Evolutionary conservation across 2,329 filamentous ascomycete genomes (phyloP), one percentile per base, ranked within the genome.

Genomic region (Fusarium bulbicola): DNA sequence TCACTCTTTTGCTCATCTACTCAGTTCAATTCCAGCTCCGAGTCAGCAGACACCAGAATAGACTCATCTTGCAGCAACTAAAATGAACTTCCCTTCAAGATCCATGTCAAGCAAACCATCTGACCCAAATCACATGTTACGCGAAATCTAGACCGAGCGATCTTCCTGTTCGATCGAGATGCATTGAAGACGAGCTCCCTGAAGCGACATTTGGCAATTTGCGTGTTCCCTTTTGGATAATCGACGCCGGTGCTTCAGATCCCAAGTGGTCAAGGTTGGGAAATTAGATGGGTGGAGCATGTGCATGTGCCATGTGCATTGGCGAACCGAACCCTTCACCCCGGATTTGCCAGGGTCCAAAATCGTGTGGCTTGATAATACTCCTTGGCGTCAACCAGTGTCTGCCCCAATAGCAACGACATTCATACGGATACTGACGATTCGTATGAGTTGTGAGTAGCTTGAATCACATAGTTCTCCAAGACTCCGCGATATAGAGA

Each of bases 211-310:
- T 70, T 58, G 50, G 24, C 43, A 73, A 71, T 71, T 59, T 73
- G 36, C 61, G 14, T 63, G 57, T 59, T 58, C 46, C 43, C 18
- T 49, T 43, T 59, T 39, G 20, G 46, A 47, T 34, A 53, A 47
- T 20, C 40, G 32, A 40, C 66, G 50, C 59, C 65, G 24, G n/a
- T 53, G 40, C 66, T 54, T 53, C n/a, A 69, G 49, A 68, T 32
- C 36, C 34, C 40, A 32, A 68, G 20, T 53, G 46, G 57, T 32
- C 52, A 46, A 30, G 56, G 32, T 47, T 50, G 74, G 74, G 74
- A 76, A 76, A 76, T 76, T 73, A 76, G 59, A 37, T 26, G 39
- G 56, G 61, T 56, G 72, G 64, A 60, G 54, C 28, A 50, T 43
- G 26, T 20, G 36, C 37, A 37, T 60, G 32, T 20, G 36, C 37